A percentile compares a stretch with the other conserved stretches of the same genome.
Evolutionary conservation across 495 filamentous ascomycete species (phyloP).

Genomic region (Aspergillus haitiensis): DNA sequence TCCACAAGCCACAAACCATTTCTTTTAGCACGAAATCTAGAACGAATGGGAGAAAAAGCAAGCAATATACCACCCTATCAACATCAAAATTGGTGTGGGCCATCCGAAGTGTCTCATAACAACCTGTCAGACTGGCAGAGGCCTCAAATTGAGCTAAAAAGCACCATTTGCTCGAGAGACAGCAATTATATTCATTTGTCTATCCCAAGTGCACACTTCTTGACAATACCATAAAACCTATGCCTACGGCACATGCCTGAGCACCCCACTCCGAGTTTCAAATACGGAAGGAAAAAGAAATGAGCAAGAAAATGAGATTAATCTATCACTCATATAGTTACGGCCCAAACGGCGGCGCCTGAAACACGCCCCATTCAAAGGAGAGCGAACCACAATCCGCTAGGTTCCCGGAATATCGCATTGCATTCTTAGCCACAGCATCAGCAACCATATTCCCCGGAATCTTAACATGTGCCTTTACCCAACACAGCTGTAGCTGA

Average conservation of each 20-base stretch:
- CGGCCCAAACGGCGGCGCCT: background rate
- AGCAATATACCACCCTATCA: no score
- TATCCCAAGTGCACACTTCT: background rate
- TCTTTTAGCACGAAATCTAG: background rate
- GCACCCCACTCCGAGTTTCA: background rate
- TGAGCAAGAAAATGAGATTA: background rate
- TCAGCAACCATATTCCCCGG: slow-evolving; percentile 5
- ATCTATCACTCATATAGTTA: background rate
- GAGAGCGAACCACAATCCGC: background rate
- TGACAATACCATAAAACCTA: background rate
- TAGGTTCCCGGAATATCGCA: background rate
- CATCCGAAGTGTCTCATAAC: no score
- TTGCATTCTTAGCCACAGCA: background rate
- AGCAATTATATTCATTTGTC: background rate
- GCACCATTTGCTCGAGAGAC: no score
- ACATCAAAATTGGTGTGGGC: no score
- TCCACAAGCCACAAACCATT: background rate
- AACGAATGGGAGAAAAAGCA: no score
- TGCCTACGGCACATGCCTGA: background rate
- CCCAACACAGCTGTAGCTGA: background rate
- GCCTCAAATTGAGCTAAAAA: no score
- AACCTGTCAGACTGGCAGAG: no score
- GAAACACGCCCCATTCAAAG: background rate
- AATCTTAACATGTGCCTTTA: background rate
- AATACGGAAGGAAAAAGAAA: background rate